Conservation (phyloP, 2,329 filamentous ascomycete species). For the Myrmaecium sp. region DNA sequence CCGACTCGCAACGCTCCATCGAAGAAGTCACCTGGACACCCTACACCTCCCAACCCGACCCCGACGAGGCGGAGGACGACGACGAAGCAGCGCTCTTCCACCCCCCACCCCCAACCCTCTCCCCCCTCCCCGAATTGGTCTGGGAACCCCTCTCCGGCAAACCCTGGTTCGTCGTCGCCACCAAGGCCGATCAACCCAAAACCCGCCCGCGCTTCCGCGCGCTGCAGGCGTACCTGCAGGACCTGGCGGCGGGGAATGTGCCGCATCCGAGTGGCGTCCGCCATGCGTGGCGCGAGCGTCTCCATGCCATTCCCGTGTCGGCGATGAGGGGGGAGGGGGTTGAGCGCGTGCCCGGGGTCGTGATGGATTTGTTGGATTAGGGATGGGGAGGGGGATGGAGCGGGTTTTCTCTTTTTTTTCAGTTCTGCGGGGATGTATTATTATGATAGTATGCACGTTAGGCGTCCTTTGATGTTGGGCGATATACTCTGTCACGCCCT, state of each 20-base stretch:
- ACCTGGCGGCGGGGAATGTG: constrained; percentile 43
- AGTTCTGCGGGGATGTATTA: too few species aligned
- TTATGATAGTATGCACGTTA: too few species aligned
- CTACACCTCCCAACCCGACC: constrained; percentile 2
- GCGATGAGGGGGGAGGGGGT: constrained; percentile 79
- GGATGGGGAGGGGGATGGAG: not conserved
- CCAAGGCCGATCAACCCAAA: constrained; percentile 69
- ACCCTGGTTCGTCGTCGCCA: constrained; percentile 92
- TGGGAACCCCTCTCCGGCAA: constrained; percentile 72
- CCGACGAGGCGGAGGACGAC: constrained; percentile 7
- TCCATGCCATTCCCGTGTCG: constrained; percentile 65
- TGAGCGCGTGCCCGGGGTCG: constrained; percentile 55
- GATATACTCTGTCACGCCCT: too few species aligned
- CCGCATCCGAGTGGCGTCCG: constrained; percentile 55
- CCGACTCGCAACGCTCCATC: constrained; percentile 46
- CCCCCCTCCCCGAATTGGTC: constrained; percentile 19
- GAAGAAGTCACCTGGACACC: constrained; percentile 5
- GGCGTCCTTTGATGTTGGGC: too few species aligned
- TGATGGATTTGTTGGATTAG: constrained; percentile 46
- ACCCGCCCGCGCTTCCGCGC: constrained; percentile 62
- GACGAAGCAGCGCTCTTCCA: constrained; percentile 9
- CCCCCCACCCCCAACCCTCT: not conserved
- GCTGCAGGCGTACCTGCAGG: constrained; percentile 53
- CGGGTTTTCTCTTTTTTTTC: too few species aligned
- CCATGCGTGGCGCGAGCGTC: constrained; percentile 41